Evolutionary conservation across 73 alveolate species (phyloP).

Genomic region (Blepharisma stoltei): DNA sequence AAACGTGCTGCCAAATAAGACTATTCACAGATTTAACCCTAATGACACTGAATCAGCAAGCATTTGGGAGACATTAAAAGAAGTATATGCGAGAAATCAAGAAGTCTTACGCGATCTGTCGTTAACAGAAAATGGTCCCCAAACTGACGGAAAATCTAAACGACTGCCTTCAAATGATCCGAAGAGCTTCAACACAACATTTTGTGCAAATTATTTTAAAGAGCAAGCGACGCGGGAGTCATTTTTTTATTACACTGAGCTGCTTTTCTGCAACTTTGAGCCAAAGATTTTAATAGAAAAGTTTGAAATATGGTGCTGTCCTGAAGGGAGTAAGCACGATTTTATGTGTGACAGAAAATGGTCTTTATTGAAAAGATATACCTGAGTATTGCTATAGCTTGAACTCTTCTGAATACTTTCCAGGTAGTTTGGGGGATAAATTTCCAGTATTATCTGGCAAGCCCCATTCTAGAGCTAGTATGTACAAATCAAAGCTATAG

Average conservation of each 20-base stretch:
- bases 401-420: too few species aligned
- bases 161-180: not conserved
- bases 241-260: not conserved
- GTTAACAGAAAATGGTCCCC: not conserved
- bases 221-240: not conserved
- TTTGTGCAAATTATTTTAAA: not conserved
- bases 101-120: not conserved
- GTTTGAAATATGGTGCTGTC: not conserved
- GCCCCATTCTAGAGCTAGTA: too few species aligned
- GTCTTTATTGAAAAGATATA: too few species aligned
- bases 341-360: too few species aligned
- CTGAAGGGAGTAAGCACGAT: conserved; percentile 19
- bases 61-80: not conserved
- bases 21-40: not conserved
- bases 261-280: not conserved
- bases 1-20: not conserved
- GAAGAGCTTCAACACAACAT: not conserved
- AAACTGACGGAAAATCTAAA: not conserved
- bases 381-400: too few species aligned
- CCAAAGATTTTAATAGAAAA: not conserved
- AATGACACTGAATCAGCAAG: not conserved
- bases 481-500: too few species aligned
- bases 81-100: not conserved
- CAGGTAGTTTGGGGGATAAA: too few species aligned
- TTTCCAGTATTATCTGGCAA: too few species aligned